These are phyloP conservation scores for Geotrichum restrictum DNA, from an alignment of 1,139 yeast genomes.

Conservation along the genomic window DNA sequence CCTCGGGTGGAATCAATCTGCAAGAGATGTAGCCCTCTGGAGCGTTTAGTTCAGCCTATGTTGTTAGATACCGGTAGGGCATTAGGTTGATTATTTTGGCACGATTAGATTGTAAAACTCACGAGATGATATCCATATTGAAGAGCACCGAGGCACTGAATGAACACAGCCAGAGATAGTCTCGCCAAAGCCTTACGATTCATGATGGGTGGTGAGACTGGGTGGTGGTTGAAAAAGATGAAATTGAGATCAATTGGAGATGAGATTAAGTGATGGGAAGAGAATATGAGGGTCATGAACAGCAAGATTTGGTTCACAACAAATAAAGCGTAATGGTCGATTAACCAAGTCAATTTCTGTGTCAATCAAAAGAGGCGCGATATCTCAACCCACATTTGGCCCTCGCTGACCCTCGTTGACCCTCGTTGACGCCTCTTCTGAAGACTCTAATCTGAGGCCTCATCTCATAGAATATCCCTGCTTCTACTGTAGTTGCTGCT, in stretches of 20 bases:
- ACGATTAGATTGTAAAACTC: conserved; percentile 17
- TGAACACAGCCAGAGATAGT: conserved; percentile 29
- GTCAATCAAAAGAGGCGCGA: no score
- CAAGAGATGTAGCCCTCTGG: conserved; percentile 66
- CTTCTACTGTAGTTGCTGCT: no score
- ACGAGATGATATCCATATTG: conserved; percentile 84
- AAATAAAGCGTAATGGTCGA: no score
- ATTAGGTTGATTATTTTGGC: neutral
- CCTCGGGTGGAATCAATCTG: conserved; percentile 34
- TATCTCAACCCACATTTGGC: no score
- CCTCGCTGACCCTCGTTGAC: no score
- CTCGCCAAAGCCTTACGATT: neutral
- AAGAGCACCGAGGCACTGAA: conserved; percentile 68
- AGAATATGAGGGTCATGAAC: neutral
- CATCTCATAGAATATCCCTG: no score
- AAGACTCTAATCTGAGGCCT: neutral
- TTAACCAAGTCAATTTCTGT: no score
- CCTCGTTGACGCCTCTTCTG: no score
- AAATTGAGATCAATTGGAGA: neutral
- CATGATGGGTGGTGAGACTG: neutral
- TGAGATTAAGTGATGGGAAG: neutral
- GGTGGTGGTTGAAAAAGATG: no score
- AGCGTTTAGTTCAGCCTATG: conserved; percentile 71
- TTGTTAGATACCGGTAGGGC: neutral
- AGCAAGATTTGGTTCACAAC: neutral